Conservation (phyloP, 345 rosid genomes). For the Cardiospermum halicacabum region DNA sequence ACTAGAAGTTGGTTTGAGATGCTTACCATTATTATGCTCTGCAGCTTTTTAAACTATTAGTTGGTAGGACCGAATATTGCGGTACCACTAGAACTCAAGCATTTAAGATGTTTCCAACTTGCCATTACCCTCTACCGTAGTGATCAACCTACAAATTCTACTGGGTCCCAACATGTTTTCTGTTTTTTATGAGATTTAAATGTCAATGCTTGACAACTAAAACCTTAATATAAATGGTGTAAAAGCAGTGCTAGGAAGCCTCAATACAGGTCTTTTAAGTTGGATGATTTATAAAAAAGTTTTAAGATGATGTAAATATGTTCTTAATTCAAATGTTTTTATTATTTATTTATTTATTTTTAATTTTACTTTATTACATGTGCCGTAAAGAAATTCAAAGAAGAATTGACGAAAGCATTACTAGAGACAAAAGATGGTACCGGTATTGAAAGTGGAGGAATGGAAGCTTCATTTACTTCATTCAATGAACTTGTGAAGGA, state of each 20-base stretch:
- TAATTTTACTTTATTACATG: slow-evolving; percentile 29
- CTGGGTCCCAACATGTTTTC: too few species aligned
- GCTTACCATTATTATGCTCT: neutral
- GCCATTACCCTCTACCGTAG: neutral
- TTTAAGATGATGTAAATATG: slow-evolving; percentile 22
- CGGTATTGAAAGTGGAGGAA: slow-evolving; percentile 23
- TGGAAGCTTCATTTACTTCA: slow-evolving; percentile 45
- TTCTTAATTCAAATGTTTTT: neutral
- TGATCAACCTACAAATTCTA: neutral
- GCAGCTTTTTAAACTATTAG: neutral
- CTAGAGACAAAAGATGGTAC: slow-evolving; percentile 53
- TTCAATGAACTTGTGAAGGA: slow-evolving; percentile 71
- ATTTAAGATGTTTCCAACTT: neutral
- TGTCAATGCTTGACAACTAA: too few species aligned
- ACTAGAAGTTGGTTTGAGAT: neutral
- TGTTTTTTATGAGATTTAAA: too few species aligned
- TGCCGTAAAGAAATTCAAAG: slow-evolving; percentile 52
- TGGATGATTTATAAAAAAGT: neutral
- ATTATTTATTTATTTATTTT: neutral
- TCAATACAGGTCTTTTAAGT: too few species aligned
- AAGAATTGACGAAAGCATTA: slow-evolving; percentile 73
- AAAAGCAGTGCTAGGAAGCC: too few species aligned
- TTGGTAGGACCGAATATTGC: neutral
- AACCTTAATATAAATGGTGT: neutral
- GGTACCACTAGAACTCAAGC: neutral